Evolutionary conservation across 106 monocot species (phyloP).

Genomic region (Platanthera guangdongensis): DNA sequence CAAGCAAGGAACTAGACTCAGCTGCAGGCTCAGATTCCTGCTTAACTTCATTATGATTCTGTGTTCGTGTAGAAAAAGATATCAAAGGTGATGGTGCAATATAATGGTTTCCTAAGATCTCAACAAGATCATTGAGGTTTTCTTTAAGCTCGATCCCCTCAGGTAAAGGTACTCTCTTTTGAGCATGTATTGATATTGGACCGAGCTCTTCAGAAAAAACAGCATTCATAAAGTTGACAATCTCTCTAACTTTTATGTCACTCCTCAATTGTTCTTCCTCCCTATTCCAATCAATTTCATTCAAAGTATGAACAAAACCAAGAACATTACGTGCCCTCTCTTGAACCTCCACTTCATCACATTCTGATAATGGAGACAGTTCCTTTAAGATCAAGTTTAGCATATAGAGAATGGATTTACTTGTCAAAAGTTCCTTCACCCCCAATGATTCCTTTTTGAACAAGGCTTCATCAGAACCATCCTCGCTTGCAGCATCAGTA

Average conservation of each 20-base stretch:
- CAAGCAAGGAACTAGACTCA: conserved; percentile 52
- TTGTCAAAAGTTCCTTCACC: conserved; percentile 20
- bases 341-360: conserved; percentile 70
- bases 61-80: conserved; percentile 30
- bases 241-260: conserved; percentile 20
- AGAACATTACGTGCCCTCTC: conserved; percentile 72
- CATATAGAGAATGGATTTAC: conserved; percentile 34
- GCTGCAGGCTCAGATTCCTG: conserved; percentile 16
- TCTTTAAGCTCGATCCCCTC: conserved; percentile 61
- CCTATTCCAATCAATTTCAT: conserved; percentile 21
- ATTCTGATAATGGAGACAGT: conserved; percentile 45
- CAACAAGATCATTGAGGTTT: conserved; percentile 54
- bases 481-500: conserved; percentile 13
- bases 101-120: conserved; percentile 32
- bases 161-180: conserved; percentile 49
- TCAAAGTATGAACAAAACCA: conserved; percentile 41
- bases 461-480: not conserved
- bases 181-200: conserved; percentile 52
- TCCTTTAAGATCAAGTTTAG: conserved; percentile 48
- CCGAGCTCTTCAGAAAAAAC: conserved; percentile 64
- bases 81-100: conserved; percentile 14
- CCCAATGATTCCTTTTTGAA: conserved; percentile 3
- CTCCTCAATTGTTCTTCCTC: conserved; percentile 14
- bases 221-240: conserved; percentile 26
- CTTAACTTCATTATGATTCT: conserved; percentile 13